Percentiles rank a stretch among this genome's conserved stretches.
Evolutionary conservation across 208 protist species (phyloP).

Genomic region (Trichomonas tenax): DNA sequence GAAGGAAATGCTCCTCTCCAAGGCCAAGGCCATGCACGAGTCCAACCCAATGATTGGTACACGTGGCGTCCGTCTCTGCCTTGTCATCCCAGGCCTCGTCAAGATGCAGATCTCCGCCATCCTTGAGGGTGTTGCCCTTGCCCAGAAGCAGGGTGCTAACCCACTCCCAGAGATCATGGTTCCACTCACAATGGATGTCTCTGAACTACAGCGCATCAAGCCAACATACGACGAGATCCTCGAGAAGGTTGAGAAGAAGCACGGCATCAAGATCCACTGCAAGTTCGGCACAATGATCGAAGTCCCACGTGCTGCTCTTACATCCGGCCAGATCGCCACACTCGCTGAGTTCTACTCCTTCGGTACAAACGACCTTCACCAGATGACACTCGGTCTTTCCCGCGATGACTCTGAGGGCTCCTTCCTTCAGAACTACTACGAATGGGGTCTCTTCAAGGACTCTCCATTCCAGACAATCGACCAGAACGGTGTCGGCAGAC

Average conservation of each 20-base stretch:
- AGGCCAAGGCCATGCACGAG: slow-evolving; percentile 44
- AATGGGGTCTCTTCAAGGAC: slow-evolving; percentile 62
- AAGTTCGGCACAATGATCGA: slow-evolving; percentile 15
- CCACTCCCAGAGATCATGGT: neutral
- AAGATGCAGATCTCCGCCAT: slow-evolving; percentile 66
- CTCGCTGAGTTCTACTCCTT: neutral
- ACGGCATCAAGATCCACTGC: neutral
- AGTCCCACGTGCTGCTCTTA: neutral
- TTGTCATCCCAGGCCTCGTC: slow-evolving; percentile 75
- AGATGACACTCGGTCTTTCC: slow-evolving; percentile 81
- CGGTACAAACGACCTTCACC: slow-evolving; percentile 80
- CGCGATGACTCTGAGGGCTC: slow-evolving; percentile 67
- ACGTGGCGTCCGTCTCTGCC: slow-evolving; percentile 69
- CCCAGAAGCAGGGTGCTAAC: neutral
- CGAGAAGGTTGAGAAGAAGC: neutral
- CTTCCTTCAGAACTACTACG: slow-evolving; percentile 71
- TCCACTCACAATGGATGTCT: neutral
- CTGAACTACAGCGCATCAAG: neutral
- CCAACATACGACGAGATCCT: neutral
- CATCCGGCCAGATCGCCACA: neutral
- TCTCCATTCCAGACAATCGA: slow-evolving; percentile 79
- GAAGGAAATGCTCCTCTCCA: neutral
- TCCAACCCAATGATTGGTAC: slow-evolving; percentile 81
- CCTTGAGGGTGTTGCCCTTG: neutral
- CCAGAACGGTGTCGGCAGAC: slow-evolving; percentile 66